A percentile compares a stretch with the other conserved stretches of the same genome.
Evolutionary conservation across 495 filamentous ascomycete genomes (phyloP).

Genomic region (Xylaria grammica): DNA sequence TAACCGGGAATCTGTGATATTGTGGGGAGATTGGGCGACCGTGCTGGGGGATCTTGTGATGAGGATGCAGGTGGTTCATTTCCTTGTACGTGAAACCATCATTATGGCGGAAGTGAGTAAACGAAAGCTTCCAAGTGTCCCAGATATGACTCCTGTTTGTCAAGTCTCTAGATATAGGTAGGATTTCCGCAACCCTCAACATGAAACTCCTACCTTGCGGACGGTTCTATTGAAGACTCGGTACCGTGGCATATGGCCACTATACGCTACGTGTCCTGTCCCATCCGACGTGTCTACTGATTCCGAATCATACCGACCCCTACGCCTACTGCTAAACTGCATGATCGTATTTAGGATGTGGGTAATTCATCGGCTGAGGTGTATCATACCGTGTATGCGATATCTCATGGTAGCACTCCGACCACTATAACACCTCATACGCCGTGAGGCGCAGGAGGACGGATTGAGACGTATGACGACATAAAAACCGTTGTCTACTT

Average conservation of each 20-base stretch:
- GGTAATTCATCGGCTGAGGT: neutral
- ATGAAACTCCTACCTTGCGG: neutral
- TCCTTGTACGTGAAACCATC: neutral
- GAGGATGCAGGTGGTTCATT: neutral
- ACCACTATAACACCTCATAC: neutral
- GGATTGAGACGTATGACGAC: neutral
- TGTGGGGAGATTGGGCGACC: slow-evolving; percentile 15
- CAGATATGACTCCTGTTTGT: neutral
- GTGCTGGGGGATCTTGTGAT: neutral
- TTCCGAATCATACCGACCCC: neutral
- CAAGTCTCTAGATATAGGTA: neutral
- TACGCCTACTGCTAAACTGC: neutral
- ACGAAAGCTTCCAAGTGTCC: neutral
- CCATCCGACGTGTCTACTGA: neutral
- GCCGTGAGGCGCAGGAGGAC: neutral
- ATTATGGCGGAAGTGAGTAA: neutral
- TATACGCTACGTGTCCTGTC: neutral
- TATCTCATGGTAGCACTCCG: neutral
- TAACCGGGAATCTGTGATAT: neutral
- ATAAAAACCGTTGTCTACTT: neutral
- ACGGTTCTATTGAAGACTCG: neutral
- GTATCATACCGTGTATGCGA: neutral
- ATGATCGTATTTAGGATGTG: neutral
- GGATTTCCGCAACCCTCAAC: slow-evolving; percentile 3
- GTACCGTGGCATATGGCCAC: neutral